Evolutionary conservation across 2,329 filamentous ascomycete species (phyloP).

Genomic region (Aspergillus neotritici): DNA sequence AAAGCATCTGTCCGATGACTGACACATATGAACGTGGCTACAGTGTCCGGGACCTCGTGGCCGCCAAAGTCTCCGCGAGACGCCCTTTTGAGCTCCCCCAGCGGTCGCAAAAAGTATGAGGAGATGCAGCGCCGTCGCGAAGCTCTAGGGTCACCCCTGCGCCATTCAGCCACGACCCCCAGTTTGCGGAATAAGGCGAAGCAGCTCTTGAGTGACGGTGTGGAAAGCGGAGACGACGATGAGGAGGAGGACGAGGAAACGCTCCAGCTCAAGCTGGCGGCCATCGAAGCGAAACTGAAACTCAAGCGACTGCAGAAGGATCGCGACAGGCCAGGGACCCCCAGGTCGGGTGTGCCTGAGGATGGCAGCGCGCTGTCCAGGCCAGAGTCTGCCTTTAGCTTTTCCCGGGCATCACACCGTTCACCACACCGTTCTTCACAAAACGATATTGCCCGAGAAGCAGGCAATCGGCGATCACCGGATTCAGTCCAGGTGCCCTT

Average conservation of each 20-base stretch:
- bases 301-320: constrained; percentile 76
- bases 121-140: constrained; percentile 61
- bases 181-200: constrained; percentile 31
- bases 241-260: constrained; percentile 86
- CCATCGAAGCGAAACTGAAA: constrained; percentile 81
- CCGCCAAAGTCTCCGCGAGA: constrained; percentile 59
- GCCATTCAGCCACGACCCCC: constrained; percentile 43
- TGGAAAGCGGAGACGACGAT: constrained; percentile 50
- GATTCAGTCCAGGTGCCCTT: constrained; percentile 67
- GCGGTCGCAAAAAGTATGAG: constrained; percentile 69
- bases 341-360: constrained; percentile 18
- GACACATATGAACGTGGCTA: constrained; percentile 6
- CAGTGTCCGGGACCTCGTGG: constrained; percentile 49
- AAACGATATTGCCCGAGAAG: constrained; percentile 11
- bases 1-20: constrained; percentile 1
- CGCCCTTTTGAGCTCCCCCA: constrained; percentile 63
- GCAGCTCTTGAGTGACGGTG: constrained; percentile 27
- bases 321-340: constrained; percentile 24
- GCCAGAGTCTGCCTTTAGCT: constrained; percentile 22
- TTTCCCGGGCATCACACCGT: constrained; percentile 16
- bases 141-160: constrained; percentile 63
- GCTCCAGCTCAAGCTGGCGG: constrained; percentile 75
- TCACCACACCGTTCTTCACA: constrained; percentile 7
- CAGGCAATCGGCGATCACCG: constrained; percentile 13
- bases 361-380: constrained; percentile 16